Evolutionary conservation across 2,329 filamentous ascomycete species (phyloP), one percentile per base, ranked within the genome.

Genomic region (Zymoseptoria tritici): DNA sequence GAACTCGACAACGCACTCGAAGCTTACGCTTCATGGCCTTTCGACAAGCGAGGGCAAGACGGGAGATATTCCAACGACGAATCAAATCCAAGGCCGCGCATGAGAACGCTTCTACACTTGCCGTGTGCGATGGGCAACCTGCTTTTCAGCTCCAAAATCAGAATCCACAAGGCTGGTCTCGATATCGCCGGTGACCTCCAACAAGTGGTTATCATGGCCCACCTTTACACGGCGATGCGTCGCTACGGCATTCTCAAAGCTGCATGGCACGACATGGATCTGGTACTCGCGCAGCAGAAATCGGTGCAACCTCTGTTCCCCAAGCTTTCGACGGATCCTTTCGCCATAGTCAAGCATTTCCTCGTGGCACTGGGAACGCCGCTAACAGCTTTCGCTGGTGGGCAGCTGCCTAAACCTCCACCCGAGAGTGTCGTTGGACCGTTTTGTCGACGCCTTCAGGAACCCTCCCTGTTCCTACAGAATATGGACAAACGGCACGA

Each of bases 191-290:
- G 19, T 9, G 56, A 24, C 29, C 57, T 60, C 50, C 56, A 60
- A 52, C 6, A 55, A 5, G 55, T 29, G 2, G 59, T 51, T 16
- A 29, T 57, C 22, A 56, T 60, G 46, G 61, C 57, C 4, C 61
- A 63, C n/a, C 19, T 63, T 6, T 63, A 63, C 51, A 57, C 42
- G 11, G 52, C 53, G 4, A 21, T 57, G 13, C 57, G 59, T 20
- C 8, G 51, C 2, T 9, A 9, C 6, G 61, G 61, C 1, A 26
- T 59, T 6, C 19, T 61, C 26, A 46, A 49, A 16, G 9, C 26
- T 3, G 49, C 51, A 6, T 61, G 61, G 61, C 54, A 63, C 13
- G 61, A 63, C 22, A 63, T 61, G 61, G 57, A 61, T 4, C 29
- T 61, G 13, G 54, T 60, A 13, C 9, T 58, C n/a, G 20, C 50